Evolutionary conservation across 495 filamentous ascomycete species (phyloP), one percentile per base, ranked within the genome.

Genomic region (Physcia stellaris): DNA sequence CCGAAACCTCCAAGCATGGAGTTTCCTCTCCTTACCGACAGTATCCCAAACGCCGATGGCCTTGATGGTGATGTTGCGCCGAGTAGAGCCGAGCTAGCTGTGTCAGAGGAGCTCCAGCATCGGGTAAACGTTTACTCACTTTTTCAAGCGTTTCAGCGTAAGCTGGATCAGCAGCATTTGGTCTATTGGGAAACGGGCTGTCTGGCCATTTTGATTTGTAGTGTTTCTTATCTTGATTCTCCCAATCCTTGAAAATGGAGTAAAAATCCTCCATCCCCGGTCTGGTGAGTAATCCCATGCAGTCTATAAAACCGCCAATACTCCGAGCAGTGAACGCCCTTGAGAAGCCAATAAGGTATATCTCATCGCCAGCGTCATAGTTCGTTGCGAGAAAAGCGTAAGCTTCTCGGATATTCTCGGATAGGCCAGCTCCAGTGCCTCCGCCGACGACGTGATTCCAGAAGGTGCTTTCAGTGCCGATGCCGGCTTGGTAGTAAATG

Each of bases 41-140:
- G 72, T 77, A 45, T 77, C 72, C 61, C 63, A 77, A 5, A 74
- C 70, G 20, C 62, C 72, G 18, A 75, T 58, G 1, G 65, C 55
- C 35, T 65, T 58, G 41, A 78, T 60, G 4, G 43, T 45, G 5
- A 43, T 41, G 32, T 49, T 36, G 9, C 23, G 18, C 17, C 35
- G 16, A 13, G 32, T 47, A n/a, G 28, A 27, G 2, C 39, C 33
- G 6, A 20, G 27, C 27, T 15, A 50, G 51, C 27, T 51, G 52
- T 0, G 46, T 50, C 0, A 53, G 17, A n/a, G 12, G 24, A 3
- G 18, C 24, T 5, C 51, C n/a, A n/a, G n/a, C n/a, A n/a, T n/a
- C n/a, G n/a, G n/a, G n/a, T n/a, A n/a, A n/a, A n/a, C n/a, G n/a
- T n/a, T 40, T 27, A 37, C 24, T 6, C 41, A 40, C 32, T 11